These are phyloP conservation scores for Bretziella fagacearum DNA, from an alignment of 2,329 filamentous ascomycete genomes.

Conservation along the genomic window DNA sequence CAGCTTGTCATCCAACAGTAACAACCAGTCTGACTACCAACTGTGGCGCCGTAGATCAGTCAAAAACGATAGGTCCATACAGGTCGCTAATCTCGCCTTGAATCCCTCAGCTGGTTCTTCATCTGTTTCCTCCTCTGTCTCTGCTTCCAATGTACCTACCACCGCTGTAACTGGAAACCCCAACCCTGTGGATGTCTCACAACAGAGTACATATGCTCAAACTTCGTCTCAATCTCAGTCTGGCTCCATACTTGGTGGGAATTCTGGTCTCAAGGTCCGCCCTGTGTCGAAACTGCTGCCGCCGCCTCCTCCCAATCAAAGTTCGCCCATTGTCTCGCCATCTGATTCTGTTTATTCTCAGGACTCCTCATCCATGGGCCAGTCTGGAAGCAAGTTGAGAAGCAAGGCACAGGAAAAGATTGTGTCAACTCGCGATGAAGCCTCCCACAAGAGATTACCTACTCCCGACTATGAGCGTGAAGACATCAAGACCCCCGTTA, in stretches of 20 bases:
- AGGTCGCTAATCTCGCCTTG: slow-evolving; percentile 28
- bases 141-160: neutral
- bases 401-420: slow-evolving; percentile 4
- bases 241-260: neutral
- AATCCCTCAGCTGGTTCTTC: neutral
- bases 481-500: slow-evolving; percentile 24
- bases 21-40: slow-evolving; percentile 16
- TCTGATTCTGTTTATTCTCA: neutral
- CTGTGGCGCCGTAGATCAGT: slow-evolving; percentile 35
- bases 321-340: neutral
- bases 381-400: slow-evolving; percentile 8
- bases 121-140: neutral
- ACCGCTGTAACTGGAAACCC: neutral
- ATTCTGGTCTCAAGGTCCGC: slow-evolving; percentile 19
- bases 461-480: slow-evolving; percentile 33
- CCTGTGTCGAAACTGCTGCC: slow-evolving; percentile 17
- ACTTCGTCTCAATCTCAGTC: neutral
- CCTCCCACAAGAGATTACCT: slow-evolving; percentile 24
- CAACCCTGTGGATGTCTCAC: neutral
- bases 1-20: neutral
- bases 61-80: slow-evolving; percentile 30
- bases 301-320: slow-evolving; percentile 9
- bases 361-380: slow-evolving; percentile 4
- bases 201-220: neutral
- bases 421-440: slow-evolving; percentile 13